Conservation (phyloP, 164 flowering plant species). For the Piper betle region DNA sequence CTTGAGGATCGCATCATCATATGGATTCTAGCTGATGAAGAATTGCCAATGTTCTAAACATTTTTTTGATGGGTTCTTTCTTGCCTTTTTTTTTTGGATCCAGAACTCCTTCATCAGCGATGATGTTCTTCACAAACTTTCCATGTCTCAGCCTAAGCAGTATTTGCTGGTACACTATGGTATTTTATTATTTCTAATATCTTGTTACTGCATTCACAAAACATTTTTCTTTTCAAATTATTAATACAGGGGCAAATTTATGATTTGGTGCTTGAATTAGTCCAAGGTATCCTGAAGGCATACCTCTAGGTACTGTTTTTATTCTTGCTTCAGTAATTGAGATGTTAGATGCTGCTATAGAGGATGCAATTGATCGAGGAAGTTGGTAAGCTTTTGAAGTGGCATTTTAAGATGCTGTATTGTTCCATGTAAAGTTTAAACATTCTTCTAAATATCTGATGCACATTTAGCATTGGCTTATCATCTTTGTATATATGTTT, state of each 20-base stretch:
- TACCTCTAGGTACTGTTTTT: slow-evolving; percentile 56
- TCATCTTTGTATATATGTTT: background rate
- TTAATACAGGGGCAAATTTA: slow-evolving; percentile 5
- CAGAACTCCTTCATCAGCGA: slow-evolving; percentile 85
- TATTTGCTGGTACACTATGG: slow-evolving; percentile 57
- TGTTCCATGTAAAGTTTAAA: background rate
- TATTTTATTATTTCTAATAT: slow-evolving; percentile 1
- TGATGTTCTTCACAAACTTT: slow-evolving; percentile 70
- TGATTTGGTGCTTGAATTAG: slow-evolving; percentile 32
- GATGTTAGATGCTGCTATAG: slow-evolving; percentile 79
- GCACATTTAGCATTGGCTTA: background rate
- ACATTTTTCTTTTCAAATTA: background rate
- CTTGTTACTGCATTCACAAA: background rate
- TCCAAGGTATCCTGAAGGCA: slow-evolving; percentile 97
- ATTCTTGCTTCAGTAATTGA: slow-evolving; percentile 76
- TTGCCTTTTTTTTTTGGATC: slow-evolving; percentile 4
- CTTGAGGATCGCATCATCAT: background rate
- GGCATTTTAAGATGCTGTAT: slow-evolving; percentile 1
- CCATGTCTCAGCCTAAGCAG: slow-evolving; percentile 81
- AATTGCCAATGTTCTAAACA: background rate
- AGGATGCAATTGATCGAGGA: slow-evolving; percentile 72
- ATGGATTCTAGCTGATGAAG: background rate
- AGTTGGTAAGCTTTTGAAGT: slow-evolving; percentile 51
- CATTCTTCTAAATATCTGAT: background rate
- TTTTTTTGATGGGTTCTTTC: background rate